A percentile compares a stretch with the other conserved stretches of the same genome.
phyloP scores from a whole-genome alignment of 345 rosid species.

The Litchi chinensis region DNA sequence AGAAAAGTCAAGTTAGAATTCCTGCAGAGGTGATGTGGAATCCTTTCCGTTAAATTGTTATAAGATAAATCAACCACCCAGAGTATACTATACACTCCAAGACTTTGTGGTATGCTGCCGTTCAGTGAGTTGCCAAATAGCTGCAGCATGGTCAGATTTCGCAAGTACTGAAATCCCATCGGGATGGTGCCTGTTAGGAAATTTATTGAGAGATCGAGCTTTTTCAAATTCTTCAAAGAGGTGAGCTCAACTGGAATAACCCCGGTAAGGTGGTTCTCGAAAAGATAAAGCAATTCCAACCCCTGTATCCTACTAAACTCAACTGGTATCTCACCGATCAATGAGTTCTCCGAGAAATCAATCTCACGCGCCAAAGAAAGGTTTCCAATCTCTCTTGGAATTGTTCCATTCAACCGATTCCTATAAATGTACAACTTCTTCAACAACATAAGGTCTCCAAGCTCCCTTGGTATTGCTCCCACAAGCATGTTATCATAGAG shows the following conservation, averaged over 20 bases:
- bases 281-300: conserved; percentile 72
- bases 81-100: conserved; percentile 64
- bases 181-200: conserved; percentile 71
- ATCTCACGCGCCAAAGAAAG: conserved; percentile 66
- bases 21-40: conserved; percentile 66
- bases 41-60: conserved; percentile 63
- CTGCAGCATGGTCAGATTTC: conserved; percentile 62
- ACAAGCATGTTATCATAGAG: conserved; percentile 77
- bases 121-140: conserved; percentile 69
- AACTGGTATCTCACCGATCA: conserved; percentile 70
- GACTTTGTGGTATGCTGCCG: conserved; percentile 71
- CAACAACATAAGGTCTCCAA: conserved; percentile 53
- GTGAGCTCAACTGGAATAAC: conserved; percentile 73
- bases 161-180: conserved; percentile 65
- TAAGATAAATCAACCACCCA: conserved; percentile 84
- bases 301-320: conserved; percentile 65
- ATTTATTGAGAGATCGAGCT: conserved; percentile 88
- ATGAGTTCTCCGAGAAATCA: conserved; percentile 79
- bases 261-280: conserved; percentile 73
- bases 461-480: conserved; percentile 68
- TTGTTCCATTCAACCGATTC: conserved; percentile 66
- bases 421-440: conserved; percentile 64
- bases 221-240: conserved; percentile 60
- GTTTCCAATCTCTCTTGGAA: conserved; percentile 82
- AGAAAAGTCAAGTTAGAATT: conserved; percentile 54